Base-by-base conservation (phyloP, 768 basidiomycete genomes). In the Amanita rubescens region DNA sequence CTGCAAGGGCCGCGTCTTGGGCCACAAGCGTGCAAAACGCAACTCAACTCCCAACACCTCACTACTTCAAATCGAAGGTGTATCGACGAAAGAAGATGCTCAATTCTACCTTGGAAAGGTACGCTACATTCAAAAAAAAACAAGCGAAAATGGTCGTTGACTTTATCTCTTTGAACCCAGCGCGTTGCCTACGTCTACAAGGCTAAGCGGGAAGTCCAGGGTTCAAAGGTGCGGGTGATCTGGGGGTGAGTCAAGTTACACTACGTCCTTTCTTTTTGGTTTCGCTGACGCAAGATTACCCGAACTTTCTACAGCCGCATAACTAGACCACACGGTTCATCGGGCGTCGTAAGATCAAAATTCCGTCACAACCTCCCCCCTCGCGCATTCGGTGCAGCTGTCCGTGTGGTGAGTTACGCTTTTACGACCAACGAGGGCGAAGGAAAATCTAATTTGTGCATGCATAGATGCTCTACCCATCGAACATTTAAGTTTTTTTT, bases 51-150 rank as follows among this genome's bases (percentile, higher is more conserved):
- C 93, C 67, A 95, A 95, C 80, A 96, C 94, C 57, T 91, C 92
- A 51, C 85, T 99, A 63, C 73, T 99, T 65, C 93, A 95, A 74
- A 91, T 99, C 68, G 96, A 99, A 77, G 95, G 95, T 66, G 94
- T 97, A 54, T 82, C 84, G 59, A 85, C 75, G 65, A 90, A 94
- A 74, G 83, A 95, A 75, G 94, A 95, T 67, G 91, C 94, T 37
- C 87, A 92, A 69, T 95, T 94, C 74, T 99, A 99, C 81, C 84
- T 98, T 58, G 96, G 96, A 68, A 99, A 99, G 88, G 93, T 96
- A 62, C 63, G 81, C 65, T 22, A 22, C n/a, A 34, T 20, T 12
- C 20, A 5, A 11, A 30, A 24, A 35, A 32, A 56, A 32, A 30
- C 5, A 22, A 22, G 39, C n/a, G n/a, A n/a, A n/a, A n/a, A n/a